phyloP scores from a whole-genome alignment of 1,139 yeast species.

The Blastobotrys raffinosifermentans region DNA sequence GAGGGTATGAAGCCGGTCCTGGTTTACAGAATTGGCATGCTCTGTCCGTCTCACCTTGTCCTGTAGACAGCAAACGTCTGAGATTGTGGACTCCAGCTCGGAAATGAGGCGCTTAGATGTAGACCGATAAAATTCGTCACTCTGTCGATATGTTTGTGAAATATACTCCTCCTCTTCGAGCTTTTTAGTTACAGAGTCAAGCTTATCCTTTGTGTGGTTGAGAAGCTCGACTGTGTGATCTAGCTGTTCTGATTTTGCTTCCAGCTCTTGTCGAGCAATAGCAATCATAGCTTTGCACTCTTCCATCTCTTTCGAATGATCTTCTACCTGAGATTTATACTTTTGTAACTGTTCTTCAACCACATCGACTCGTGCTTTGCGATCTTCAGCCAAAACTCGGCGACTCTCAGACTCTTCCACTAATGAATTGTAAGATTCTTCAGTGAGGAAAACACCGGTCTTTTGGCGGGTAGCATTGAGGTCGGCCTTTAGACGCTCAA shows the following conservation, averaged over 20 bases:
- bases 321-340: conserved; percentile 16
- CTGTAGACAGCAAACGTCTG: conserved; percentile 8
- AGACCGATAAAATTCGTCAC: conserved; percentile 5
- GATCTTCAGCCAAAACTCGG: conserved; percentile 37
- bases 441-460: conserved; percentile 51
- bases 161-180: conserved; percentile 11
- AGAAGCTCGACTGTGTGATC: conserved; percentile 6
- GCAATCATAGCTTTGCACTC: conserved; percentile 5
- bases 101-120: conserved; percentile 6
- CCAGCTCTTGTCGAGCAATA: conserved; percentile 4
- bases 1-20: too few relatives aligned
- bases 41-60: conserved; percentile 1
- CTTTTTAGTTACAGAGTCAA: conserved; percentile 12
- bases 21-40: conserved; percentile 1
- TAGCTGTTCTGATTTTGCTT: conserved; percentile 4
- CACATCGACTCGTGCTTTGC: conserved; percentile 35
- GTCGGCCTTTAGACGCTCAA: conserved; percentile 56
- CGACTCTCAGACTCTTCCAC: conserved; percentile 41
- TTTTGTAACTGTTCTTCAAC: conserved; percentile 34
- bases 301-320: conserved; percentile 7
- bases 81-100: conserved; percentile 5
- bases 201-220: conserved; percentile 8
- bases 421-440: conserved; percentile 39
- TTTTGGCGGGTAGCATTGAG: conserved; percentile 55
- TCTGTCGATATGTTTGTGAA: conserved; percentile 4